phyloP scores from a whole-genome alignment of 2,329 filamentous ascomycete species.

The Pseudocercospora vitis region DNA sequence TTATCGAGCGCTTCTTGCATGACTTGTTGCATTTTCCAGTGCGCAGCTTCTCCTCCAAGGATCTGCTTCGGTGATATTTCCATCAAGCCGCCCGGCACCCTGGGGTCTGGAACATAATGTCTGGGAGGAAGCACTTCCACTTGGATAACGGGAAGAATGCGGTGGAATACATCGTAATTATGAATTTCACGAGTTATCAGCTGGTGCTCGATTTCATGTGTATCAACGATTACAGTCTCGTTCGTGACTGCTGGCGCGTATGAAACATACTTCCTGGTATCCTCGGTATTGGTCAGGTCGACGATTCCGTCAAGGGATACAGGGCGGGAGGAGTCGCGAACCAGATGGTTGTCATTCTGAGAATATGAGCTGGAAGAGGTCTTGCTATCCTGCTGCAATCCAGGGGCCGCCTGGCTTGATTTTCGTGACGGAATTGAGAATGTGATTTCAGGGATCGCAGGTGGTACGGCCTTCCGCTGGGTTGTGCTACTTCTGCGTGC shows the following conservation, averaged over 20 bases:
- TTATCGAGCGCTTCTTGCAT: conserved; percentile 39
- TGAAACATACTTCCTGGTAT: conserved; percentile 38
- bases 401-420: background rate
- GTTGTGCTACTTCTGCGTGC: background rate
- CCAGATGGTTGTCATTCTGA: conserved; percentile 5
- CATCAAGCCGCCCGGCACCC: conserved; percentile 39
- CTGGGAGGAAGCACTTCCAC: conserved; percentile 55
- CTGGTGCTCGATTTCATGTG: conserved; percentile 51
- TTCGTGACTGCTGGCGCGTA: conserved; percentile 51
- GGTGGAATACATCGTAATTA: conserved; percentile 54
- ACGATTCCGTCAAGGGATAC: conserved; percentile 17
- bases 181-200: conserved; percentile 55
- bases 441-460: background rate
- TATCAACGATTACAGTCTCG: conserved; percentile 47
- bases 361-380: background rate
- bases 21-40: conserved; percentile 33
- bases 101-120: conserved; percentile 48
- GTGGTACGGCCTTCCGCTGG: background rate
- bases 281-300: conserved; percentile 38
- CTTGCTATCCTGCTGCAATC: background rate
- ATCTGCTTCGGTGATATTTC: conserved; percentile 48
- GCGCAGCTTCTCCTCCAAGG: conserved; percentile 16
- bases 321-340: conserved; percentile 18
- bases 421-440: background rate
- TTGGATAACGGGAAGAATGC: conserved; percentile 55